These are phyloP conservation scores for Leccinum longicurvipes DNA, from an alignment of 768 basidiomycete species.

Conservation along the genomic window DNA sequence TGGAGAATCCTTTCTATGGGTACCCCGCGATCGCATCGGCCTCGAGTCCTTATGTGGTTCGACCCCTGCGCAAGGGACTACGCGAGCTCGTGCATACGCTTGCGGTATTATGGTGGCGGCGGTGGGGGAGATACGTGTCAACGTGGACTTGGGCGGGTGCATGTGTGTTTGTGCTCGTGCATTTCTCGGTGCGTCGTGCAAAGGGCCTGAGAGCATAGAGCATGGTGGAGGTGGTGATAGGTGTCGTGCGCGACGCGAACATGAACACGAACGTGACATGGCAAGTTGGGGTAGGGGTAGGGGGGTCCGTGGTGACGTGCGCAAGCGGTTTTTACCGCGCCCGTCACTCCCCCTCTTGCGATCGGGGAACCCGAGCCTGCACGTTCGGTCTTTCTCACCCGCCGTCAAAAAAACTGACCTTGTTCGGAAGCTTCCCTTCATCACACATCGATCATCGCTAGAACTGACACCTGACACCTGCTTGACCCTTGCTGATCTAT, in stretches of 20 bases:
- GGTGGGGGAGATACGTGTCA: constrained; percentile 47
- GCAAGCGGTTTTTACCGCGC: no score
- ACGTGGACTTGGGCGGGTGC: constrained; percentile 20
- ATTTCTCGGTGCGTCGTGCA: background rate
- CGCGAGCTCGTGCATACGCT: constrained; percentile 67
- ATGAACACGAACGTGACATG: background rate
- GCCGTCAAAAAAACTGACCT: background rate
- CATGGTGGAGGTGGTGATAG: background rate
- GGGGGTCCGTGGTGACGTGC: background rate
- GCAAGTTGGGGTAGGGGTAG: background rate
- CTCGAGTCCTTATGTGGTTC: constrained; percentile 39
- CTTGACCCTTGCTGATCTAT: background rate
- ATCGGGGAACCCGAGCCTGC: background rate
- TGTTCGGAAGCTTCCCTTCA: background rate
- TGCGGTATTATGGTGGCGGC: constrained; percentile 59
- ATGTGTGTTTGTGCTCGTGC: constrained; percentile 30
- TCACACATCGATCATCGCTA: background rate
- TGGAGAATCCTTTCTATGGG: constrained; percentile 71
- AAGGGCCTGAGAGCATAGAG: background rate
- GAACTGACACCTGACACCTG: background rate
- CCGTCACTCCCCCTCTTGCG: background rate
- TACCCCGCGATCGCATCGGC: constrained; percentile 49
- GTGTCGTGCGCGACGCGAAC: background rate
- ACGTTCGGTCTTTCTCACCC: background rate
- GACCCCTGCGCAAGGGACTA: constrained; percentile 63